Percentiles rank a stretch among this genome's conserved stretches.
phyloP scores from a whole-genome alignment of 257 asterid genomes.

The Solanum sejunctum region DNA sequence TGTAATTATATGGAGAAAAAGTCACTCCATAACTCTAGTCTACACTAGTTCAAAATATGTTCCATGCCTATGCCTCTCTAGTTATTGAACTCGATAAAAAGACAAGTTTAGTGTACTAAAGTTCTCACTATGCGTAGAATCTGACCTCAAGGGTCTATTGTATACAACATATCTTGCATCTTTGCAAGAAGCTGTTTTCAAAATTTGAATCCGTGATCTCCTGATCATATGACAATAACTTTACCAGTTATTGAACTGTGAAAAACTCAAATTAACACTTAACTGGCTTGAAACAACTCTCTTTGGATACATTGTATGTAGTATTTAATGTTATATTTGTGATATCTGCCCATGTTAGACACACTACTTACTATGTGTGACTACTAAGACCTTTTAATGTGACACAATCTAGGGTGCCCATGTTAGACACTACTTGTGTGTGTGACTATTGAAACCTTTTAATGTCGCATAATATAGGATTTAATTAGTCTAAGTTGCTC shows the following conservation, averaged over 20 bases:
- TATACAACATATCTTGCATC: too few relatives aligned
- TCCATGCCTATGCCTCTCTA: background rate
- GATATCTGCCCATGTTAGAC: background rate
- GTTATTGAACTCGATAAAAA: too few relatives aligned
- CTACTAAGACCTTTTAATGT: background rate
- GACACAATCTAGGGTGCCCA: background rate
- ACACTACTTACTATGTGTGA: background rate
- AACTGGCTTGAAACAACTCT: background rate
- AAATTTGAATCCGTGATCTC: too few relatives aligned
- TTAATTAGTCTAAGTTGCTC: background rate
- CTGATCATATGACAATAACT: background rate
- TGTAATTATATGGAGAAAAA: background rate
- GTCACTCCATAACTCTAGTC: background rate
- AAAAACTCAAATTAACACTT: background rate
- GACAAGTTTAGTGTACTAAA: too few relatives aligned
- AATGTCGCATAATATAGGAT: background rate
- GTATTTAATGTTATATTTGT: background rate
- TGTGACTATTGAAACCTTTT: background rate
- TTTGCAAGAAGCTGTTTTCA: too few relatives aligned
- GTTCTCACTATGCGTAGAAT: too few relatives aligned
- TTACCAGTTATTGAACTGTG: background rate
- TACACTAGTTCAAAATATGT: background rate
- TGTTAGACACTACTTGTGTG: background rate
- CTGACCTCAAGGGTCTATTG: too few relatives aligned
- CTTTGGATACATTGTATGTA: background rate